These are phyloP conservation scores for Erythrophleum fordii DNA, from an alignment of 306 rosid species.

Conservation along the genomic window DNA sequence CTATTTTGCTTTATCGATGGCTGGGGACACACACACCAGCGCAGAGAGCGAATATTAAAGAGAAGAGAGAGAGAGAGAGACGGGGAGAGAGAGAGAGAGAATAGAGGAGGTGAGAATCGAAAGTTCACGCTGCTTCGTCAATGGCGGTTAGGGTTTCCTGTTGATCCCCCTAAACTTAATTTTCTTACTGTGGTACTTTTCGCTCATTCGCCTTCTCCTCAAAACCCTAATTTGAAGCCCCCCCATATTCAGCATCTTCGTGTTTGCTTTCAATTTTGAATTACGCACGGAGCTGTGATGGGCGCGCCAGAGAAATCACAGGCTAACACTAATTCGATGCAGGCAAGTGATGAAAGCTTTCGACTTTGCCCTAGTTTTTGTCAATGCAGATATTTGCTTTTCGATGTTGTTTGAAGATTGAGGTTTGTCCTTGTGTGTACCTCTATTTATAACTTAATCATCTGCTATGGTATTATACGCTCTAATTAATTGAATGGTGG, in stretches of 20 bases:
- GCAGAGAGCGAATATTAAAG: slow-evolving; percentile 38
- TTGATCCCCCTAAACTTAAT: slow-evolving; percentile 51
- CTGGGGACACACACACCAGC: slow-evolving; percentile 42
- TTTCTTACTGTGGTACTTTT: slow-evolving; percentile 28
- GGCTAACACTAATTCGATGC: slow-evolving; percentile 75
- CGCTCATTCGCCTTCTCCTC: slow-evolving; percentile 34
- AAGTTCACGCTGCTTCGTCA: slow-evolving; percentile 47
- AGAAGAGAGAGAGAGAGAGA: slow-evolving; percentile 32
- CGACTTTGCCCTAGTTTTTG: slow-evolving; percentile 43
- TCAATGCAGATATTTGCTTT: slow-evolving; percentile 7
- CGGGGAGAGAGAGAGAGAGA: slow-evolving; percentile 1
- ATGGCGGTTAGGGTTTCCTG: slow-evolving; percentile 87
- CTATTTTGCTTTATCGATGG: slow-evolving; percentile 42
- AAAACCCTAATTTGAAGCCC: slow-evolving; percentile 69
- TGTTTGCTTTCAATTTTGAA: slow-evolving; percentile 38
- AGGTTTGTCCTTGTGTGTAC: slow-evolving; percentile 13
- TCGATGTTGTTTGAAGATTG: slow-evolving; percentile 36
- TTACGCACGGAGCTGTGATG: slow-evolving; percentile 49
- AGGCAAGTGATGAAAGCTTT: slow-evolving; percentile 61
- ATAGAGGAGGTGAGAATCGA: slow-evolving; percentile 37
- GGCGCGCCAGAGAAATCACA: slow-evolving; percentile 87
- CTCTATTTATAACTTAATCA: not conserved
- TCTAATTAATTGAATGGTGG: slow-evolving; percentile 23
- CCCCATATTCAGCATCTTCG: slow-evolving; percentile 35
- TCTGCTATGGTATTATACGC: not conserved